Conservation (phyloP, 495 filamentous ascomycete genomes). For the Talaromyces adpressus region DNA sequence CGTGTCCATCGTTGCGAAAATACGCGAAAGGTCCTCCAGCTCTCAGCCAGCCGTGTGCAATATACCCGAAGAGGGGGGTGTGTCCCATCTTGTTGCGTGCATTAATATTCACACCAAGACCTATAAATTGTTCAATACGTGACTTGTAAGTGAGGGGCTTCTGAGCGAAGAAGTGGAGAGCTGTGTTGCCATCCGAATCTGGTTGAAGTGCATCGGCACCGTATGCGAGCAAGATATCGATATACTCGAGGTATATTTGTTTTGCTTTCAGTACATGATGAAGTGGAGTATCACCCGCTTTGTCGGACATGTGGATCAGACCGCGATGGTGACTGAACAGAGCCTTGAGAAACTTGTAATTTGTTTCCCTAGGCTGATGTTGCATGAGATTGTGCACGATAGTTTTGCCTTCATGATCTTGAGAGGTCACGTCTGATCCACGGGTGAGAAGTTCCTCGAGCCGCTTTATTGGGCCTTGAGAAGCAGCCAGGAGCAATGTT, state of each 20-base stretch:
- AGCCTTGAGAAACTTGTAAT: not conserved
- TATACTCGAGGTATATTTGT: not conserved
- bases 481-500: constrained; percentile 20
- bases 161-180: constrained; percentile 13
- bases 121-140: constrained; percentile 8
- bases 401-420: constrained; percentile 13
- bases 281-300: not conserved
- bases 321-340: not conserved
- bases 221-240: constrained; percentile 12
- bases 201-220: constrained; percentile 14
- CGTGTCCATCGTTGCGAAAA: not conserved
- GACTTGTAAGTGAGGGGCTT: not conserved
- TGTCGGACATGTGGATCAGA: not conserved
- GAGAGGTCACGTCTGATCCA: constrained; percentile 10
- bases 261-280: not conserved
- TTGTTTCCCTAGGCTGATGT: not conserved
- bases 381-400: constrained; percentile 9
- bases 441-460: constrained; percentile 8
- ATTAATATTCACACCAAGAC: constrained; percentile 9
- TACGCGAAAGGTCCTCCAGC: not conserved
- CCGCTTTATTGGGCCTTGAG: not conserved
- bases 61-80: not conserved
- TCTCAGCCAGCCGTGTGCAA: constrained; percentile 8
- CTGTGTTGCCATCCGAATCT: constrained; percentile 14
- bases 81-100: not conserved